phyloP scores from a whole-genome alignment of 306 rosid genomes.

The Begonia peltatifolia region DNA sequence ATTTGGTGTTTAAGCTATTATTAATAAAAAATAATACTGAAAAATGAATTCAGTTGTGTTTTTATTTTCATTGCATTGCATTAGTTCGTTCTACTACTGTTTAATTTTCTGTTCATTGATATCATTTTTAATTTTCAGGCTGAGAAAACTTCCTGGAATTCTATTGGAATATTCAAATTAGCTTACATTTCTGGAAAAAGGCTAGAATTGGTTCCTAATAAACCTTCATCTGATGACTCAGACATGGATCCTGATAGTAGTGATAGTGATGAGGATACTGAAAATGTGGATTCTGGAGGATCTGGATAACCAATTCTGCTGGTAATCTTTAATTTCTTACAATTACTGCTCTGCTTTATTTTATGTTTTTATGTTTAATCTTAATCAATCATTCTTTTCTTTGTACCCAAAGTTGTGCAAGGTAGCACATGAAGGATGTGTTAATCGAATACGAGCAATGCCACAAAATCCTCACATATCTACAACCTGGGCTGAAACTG shows the following conservation, averaged over 20 bases:
- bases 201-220: conserved; percentile 47
- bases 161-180: conserved; percentile 70
- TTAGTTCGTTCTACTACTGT: not conserved
- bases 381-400: conserved; percentile 11
- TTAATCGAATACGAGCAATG: conserved; percentile 88
- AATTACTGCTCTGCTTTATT: no score
- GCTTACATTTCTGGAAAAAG: conserved; percentile 82
- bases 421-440: conserved; percentile 70
- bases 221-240: conserved; percentile 32
- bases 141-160: conserved; percentile 63
- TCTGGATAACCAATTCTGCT: conserved; percentile 43
- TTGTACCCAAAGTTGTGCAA: conserved; percentile 48
- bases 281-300: conserved; percentile 34
- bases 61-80: conserved; percentile 1
- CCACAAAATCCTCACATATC: conserved; percentile 74
- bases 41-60: no score
- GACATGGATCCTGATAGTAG: conserved; percentile 56
- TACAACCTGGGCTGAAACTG: conserved; percentile 86
- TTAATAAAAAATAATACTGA: no score
- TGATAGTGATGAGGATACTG: conserved; percentile 60
- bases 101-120: conserved; percentile 8
- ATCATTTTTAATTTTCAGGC: conserved; percentile 40
- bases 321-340: conserved; percentile 14
- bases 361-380: not conserved
- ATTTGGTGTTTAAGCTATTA: no score